A percentile compares a stretch with the other conserved stretches of the same genome.
These are phyloP conservation scores for Metarhizium rileyi DNA, from an alignment of 2,329 filamentous ascomycete species.

Conservation along the genomic window DNA sequence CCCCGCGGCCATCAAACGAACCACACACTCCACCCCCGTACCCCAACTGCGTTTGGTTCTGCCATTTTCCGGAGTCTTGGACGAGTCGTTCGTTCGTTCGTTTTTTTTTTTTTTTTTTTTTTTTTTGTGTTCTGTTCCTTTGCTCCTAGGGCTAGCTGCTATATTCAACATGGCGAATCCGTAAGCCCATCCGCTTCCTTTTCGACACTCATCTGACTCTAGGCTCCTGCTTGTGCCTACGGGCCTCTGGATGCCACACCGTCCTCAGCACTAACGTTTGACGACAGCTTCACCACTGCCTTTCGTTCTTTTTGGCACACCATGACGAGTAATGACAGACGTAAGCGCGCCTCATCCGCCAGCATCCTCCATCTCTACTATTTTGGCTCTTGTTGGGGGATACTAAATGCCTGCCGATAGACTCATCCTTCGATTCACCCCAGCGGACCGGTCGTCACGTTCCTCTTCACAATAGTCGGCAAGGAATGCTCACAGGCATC, in stretches of 20 bases:
- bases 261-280: not conserved
- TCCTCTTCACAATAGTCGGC: conserved; percentile 71
- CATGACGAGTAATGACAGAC: conserved; percentile 63
- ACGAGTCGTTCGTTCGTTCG: too few relatives aligned
- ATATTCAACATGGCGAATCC: conserved; percentile 12
- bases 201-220: not conserved
- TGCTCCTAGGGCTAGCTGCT: not conserved
- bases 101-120: too few relatives aligned
- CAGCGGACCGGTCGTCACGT: conserved; percentile 87
- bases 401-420: conserved; percentile 32
- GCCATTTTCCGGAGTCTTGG: too few relatives aligned
- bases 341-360: conserved; percentile 33
- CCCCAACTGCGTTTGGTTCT: too few relatives aligned
- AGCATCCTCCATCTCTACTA: not conserved
- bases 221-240: not conserved
- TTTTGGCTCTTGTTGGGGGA: not conserved
- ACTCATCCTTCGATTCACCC: conserved; percentile 87
- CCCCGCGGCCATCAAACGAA: not conserved
- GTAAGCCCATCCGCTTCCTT: conserved; percentile 11
- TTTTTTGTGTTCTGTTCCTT: not conserved
- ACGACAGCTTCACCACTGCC: conserved; percentile 52
- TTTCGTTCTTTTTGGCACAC: conserved; percentile 94
- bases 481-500: conserved; percentile 76
- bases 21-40: not conserved
- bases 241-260: not conserved